Evolutionary conservation across 768 basidiomycete species (phyloP), one percentile per base, ranked within the genome.

Genomic region (Lactarius hatsudake): DNA sequence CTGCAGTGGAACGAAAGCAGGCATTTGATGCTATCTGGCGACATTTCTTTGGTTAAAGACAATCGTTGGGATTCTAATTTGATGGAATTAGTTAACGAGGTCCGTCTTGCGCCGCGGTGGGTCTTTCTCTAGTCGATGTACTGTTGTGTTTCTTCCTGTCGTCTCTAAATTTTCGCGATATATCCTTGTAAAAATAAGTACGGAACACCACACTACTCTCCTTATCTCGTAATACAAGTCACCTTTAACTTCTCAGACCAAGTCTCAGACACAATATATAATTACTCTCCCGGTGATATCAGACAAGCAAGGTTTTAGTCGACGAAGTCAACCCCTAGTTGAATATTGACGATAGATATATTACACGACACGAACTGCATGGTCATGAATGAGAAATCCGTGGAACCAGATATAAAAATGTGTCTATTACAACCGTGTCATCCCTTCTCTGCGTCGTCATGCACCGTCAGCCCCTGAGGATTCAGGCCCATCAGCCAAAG

Each of bases 1-100:
- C 93, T 0, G 76, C 77, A 2, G 80, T 80, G 28, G 92, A 93
- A 75, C 79, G 89, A 28, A 76, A 75, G 65, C 75, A 86, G 36
- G 86, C 87, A 2, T 82, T 81, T 55, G 73, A 73, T 13, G 84
- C 86, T 72, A 82, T 93, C 48, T 76, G 81, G 78, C 79, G 78
- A 70, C 60, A 51, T 32, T 40, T 64, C 1, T 68, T 68, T 32
- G 43, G 53, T 6, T 51, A 26, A 51, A 3, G 45, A 48, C 8
- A 9, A 23, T 8, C 9, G 48, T 1, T 59, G 34, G 43, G 34
- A n/a, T 32, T 13, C 28, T 26, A 23, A 38, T 8, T 28, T 40
- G 5, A 3, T 34, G 42, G 38, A 62, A 32, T 23, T 34, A 32
- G 32, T 34, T 45, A 34, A 10, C 34, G 34, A 34, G 34, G 34